These are phyloP conservation scores for Dactylellina parvicollis DNA, from an alignment of 2,329 filamentous ascomycete species.

Conservation along the genomic window DNA sequence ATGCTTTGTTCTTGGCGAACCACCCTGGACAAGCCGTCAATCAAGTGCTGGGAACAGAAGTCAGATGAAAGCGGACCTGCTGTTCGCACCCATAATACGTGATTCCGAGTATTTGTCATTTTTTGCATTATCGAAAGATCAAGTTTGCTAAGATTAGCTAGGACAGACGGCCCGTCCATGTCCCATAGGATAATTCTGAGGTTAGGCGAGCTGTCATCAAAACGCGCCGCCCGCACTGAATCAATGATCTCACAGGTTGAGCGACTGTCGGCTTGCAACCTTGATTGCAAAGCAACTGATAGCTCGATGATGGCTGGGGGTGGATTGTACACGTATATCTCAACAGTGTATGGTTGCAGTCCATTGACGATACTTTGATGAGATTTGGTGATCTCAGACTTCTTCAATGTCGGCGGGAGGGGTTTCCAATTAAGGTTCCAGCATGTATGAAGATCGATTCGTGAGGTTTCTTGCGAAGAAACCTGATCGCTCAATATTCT, in stretches of 20 bases:
- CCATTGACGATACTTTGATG: neutral
- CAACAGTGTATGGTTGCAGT: neutral
- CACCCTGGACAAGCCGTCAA: slow-evolving; percentile 27
- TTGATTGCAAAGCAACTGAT: neutral
- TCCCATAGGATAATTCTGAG: slow-evolving; percentile 38
- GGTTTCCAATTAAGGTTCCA: slow-evolving; percentile 11
- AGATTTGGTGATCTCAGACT: neutral
- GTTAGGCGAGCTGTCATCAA: neutral
- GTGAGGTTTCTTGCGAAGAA: neutral
- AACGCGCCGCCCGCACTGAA: neutral
- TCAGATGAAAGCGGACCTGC: neutral
- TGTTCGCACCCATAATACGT: slow-evolving; percentile 28
- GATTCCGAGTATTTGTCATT: neutral
- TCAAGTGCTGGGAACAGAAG: slow-evolving; percentile 15
- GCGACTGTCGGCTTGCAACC: neutral
- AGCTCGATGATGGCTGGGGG: neutral
- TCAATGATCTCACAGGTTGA: neutral
- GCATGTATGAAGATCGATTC: slow-evolving; percentile 11
- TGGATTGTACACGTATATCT: slow-evolving; percentile 19
- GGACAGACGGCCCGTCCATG: slow-evolving; percentile 14
- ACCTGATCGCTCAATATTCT: slow-evolving; percentile 7
- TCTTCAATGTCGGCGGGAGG: neutral
- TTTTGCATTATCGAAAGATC: neutral
- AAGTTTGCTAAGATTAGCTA: neutral
- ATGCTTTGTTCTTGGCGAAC: slow-evolving; percentile 13